phyloP scores from a whole-genome alignment of 192 early-diverging fungal genomes.

The Rhizophagus clarus region DNA sequence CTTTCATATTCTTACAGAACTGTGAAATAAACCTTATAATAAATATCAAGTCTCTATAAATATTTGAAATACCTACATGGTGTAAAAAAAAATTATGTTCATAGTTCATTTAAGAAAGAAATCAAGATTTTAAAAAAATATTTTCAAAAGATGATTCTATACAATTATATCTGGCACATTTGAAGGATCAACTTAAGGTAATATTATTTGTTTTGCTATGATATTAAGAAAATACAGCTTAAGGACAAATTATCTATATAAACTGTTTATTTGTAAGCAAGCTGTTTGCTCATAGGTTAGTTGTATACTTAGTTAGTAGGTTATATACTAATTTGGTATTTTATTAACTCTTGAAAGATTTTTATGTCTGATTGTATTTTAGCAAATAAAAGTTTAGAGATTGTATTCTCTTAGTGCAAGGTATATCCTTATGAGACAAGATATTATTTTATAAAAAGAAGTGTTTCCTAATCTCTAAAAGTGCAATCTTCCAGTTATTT shows the following conservation, averaged over 20 bases:
- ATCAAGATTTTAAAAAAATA: not conserved
- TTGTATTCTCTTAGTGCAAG: not conserved
- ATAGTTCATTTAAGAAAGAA: conserved; percentile 3
- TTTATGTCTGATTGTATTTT: conserved; percentile 7
- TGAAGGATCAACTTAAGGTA: conserved; percentile 4
- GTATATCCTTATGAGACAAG: not conserved
- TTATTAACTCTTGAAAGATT: not conserved
- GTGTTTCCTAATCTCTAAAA: too few relatives aligned
- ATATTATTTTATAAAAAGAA: not conserved
- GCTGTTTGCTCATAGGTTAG: not conserved
- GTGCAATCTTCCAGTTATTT: not conserved
- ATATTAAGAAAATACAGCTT: not conserved
- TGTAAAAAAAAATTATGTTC: not conserved
- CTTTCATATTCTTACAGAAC: conserved; percentile 13
- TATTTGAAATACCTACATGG: conserved; percentile 1
- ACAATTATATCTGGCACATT: not conserved
- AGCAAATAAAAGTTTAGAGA: not conserved
- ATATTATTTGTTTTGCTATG: not conserved
- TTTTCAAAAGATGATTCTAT: not conserved
- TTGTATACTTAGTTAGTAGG: not conserved
- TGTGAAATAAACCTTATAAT: conserved; percentile 4
- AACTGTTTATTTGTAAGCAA: not conserved
- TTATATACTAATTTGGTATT: not conserved
- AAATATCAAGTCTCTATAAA: conserved; percentile 1
- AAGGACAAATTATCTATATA: not conserved